phyloP scores from a whole-genome alignment of 2,329 filamentous ascomycete genomes.

The Ceratocystiopsis minuta region DNA sequence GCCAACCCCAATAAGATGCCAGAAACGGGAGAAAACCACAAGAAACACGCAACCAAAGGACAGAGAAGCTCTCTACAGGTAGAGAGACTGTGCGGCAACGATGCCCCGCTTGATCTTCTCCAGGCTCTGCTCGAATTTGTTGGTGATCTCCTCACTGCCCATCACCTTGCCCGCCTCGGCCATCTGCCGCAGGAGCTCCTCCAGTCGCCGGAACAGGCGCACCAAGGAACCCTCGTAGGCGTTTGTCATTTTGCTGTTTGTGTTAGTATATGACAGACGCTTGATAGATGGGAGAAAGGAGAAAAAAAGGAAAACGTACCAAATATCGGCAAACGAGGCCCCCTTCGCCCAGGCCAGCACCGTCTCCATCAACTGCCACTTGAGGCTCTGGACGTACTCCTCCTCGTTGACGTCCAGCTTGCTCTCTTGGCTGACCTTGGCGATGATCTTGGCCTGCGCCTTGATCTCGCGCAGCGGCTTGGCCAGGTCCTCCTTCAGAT shows the following conservation, averaged over 20 bases:
- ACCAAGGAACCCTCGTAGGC: constrained; percentile 95
- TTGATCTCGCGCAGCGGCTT: constrained; percentile 80
- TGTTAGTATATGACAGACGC: constrained; percentile 4
- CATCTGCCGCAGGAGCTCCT: constrained; percentile 89
- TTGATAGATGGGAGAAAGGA: not conserved
- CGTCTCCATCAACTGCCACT: constrained; percentile 94
- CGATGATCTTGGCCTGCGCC: constrained; percentile 69
- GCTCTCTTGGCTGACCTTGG: constrained; percentile 86
- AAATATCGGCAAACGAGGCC: constrained; percentile 79
- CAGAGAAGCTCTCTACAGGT: constrained; percentile 37
- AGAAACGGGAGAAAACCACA: too few relatives aligned
- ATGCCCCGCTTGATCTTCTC: constrained; percentile 81
- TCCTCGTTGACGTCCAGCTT: constrained; percentile 91
- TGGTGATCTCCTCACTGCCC: constrained; percentile 84
- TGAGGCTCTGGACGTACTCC: constrained; percentile 76
- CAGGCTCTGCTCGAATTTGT: constrained; percentile 78
- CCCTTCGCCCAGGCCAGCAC: constrained; percentile 85
- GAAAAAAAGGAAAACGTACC: constrained; percentile 40
- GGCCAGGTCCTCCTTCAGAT: constrained; percentile 64
- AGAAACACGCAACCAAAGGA: too few relatives aligned
- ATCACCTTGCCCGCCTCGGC: constrained; percentile 92
- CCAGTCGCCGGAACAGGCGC: constrained; percentile 82
- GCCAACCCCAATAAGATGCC: too few relatives aligned
- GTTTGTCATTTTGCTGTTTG: constrained; percentile 82
- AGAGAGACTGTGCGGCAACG: constrained; percentile 84